Evolutionary conservation across 768 basidiomycete genomes (phyloP), one percentile per base, ranked within the genome.

Genomic region (Panaeolus papilionaceus): DNA sequence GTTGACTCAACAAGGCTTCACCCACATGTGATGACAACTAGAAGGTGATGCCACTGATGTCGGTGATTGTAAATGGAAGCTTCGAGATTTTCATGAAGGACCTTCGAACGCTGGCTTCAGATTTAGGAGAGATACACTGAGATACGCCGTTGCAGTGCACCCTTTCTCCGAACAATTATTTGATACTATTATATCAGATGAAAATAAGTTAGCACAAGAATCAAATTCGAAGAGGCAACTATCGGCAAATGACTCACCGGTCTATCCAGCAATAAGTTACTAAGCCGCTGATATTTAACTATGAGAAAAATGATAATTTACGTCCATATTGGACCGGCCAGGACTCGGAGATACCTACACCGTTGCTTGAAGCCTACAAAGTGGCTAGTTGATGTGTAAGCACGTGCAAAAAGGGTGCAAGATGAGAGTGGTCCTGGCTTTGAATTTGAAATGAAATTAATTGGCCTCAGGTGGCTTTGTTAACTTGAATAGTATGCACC

Each of bases 11-110:
- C n/a, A 49, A 44, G 11, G 4, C 16, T 44, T 44, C 54, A 58
- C 54, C 26, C 54, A 58, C 54, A 33, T 58, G 54, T 58, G 54
- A 58, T 58, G 33, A 23, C 47, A 51, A 37, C 6, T 26, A 33
- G 54, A 58, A 58, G 54, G 28, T 58, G 54, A 58, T 37, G 28
- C 54, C 54, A 58, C 3, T 58, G 54, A 37, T 58, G 54, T 58
- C 54, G 54, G 54, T 58, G 54, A 58, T 58, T 58, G 54, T n/a
- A 58, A 58, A 58, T 28, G 26, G 33, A 37, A 16, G 33, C 54
- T 58, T 58, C 54, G 54, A 58, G 54, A 58, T 58, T 58, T 58
- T 23, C 54, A 58, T 58, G 10, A 58, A 16, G 14, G 18, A 14
- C 54, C 14, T 58, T 58, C 54, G 20, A 58, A 23, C n/a, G 16